phyloP scores from a whole-genome alignment of 2,329 filamentous ascomycete species.

The Zalaria sp. region DNA sequence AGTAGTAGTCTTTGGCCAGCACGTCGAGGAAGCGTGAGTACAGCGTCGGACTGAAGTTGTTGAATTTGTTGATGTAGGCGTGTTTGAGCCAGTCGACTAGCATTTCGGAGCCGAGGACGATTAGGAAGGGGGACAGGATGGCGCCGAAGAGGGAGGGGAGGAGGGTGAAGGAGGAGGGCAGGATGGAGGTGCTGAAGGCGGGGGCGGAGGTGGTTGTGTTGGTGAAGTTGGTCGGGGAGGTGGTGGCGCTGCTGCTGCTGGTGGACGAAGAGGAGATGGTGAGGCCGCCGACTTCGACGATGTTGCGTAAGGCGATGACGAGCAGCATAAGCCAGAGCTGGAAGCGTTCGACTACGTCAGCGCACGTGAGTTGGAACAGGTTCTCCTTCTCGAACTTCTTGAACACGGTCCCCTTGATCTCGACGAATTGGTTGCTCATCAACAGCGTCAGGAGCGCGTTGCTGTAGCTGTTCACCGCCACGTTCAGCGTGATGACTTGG shows the following conservation, averaged over 20 bases:
- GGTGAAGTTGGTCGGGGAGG: slow-evolving; percentile 11
- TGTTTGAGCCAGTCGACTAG: slow-evolving; percentile 95
- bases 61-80: slow-evolving; percentile 96
- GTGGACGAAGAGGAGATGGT: slow-evolving; percentile 31
- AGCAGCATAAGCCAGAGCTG: slow-evolving; percentile 95
- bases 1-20: slow-evolving; percentile 94
- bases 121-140: slow-evolving; percentile 79
- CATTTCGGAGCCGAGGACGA: slow-evolving; percentile 94
- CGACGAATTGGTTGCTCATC: slow-evolving; percentile 95
- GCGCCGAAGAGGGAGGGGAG: slow-evolving; percentile 60
- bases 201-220: slow-evolving; percentile 39
- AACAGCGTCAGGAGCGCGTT: slow-evolving; percentile 86
- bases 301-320: slow-evolving; percentile 90
- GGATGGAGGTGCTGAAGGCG: slow-evolving; percentile 53
- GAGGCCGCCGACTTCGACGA: slow-evolving; percentile 85
- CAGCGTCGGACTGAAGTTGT: slow-evolving; percentile 83
- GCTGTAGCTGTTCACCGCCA: slow-evolving; percentile 96
- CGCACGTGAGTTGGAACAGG: slow-evolving; percentile 88
- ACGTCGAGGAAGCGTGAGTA: slow-evolving; percentile 88
- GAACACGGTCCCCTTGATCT: slow-evolving; percentile 97
- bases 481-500: slow-evolving; percentile 93
- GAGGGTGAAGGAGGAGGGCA: slow-evolving; percentile 83
- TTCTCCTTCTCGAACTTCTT: slow-evolving; percentile 99
- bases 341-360: slow-evolving; percentile 92
- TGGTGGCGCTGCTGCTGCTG: slow-evolving; percentile 13